Conservation (phyloP, 345 rosid species). For the Populus davidiana region DNA sequence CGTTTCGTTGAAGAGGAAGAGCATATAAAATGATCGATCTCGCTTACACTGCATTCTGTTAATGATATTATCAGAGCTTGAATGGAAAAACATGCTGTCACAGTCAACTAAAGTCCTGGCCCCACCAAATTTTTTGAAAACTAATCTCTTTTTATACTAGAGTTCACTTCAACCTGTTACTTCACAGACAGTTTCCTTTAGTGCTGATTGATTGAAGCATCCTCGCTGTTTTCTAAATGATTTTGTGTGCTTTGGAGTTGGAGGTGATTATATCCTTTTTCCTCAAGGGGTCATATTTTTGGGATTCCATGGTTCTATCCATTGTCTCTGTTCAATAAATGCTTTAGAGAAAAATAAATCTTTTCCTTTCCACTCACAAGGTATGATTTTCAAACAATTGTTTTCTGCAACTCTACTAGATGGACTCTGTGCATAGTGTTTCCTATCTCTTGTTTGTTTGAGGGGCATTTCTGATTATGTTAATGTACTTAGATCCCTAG, state of each 20-base stretch:
- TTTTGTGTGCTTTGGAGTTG: not conserved
- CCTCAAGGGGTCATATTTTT: not conserved
- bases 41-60: not conserved
- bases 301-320: not conserved
- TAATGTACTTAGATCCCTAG: not conserved
- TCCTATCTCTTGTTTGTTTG: not conserved
- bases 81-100: not conserved
- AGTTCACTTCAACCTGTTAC: not conserved
- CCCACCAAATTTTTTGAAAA: not conserved
- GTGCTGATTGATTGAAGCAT: not conserved
- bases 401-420: not conserved
- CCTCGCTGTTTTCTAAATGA: not conserved
- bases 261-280: not conserved
- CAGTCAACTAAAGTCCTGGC: not conserved
- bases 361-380: not conserved
- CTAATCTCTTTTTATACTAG: not conserved
- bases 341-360: not conserved
- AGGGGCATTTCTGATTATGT: not conserved
- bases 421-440: not conserved
- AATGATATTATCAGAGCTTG: not conserved
- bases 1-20: not conserved
- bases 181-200: not conserved
- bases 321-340: not conserved
- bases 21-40: not conserved
- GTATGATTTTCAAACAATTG: not conserved